Conservation (phyloP, 345 rosid species). For the Schrenkiella parvula region DNA sequence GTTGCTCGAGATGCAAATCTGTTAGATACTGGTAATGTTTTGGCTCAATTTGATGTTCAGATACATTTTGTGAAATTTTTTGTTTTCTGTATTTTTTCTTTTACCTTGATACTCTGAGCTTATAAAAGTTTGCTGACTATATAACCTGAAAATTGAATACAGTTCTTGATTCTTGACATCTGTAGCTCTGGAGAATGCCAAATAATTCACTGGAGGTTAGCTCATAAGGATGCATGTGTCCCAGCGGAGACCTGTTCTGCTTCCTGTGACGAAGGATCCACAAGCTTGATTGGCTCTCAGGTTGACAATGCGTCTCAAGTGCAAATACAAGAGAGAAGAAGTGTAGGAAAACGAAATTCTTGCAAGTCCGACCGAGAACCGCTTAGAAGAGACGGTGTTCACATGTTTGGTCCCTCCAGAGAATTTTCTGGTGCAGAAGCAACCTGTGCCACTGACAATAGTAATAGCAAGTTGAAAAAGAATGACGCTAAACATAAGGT, state of each 20-base stretch:
- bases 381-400: not conserved
- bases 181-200: constrained; percentile 93
- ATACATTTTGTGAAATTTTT: not conserved
- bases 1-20: constrained; percentile 86
- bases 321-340: constrained; percentile 42
- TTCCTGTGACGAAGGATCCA: constrained; percentile 23
- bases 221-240: constrained; percentile 67
- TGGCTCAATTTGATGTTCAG: not conserved
- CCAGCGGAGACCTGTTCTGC: constrained; percentile 39
- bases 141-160: no score
- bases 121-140: no score
- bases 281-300: constrained; percentile 31
- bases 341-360: constrained; percentile 35
- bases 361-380: constrained; percentile 42
- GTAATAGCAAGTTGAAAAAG: constrained; percentile 15
- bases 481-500: constrained; percentile 49
- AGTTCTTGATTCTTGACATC: constrained; percentile 1
- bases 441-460: constrained; percentile 24
- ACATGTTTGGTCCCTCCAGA: no score
- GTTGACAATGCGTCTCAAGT: constrained; percentile 39
- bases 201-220: constrained; percentile 89
- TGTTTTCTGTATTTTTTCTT: not conserved
- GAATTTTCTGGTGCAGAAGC: constrained; percentile 1
- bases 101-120: not conserved
- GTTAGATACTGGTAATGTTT: constrained; percentile 69